Conservation (phyloP, 2,329 filamentous ascomycete genomes). For the Penicillium digitatum region DNA sequence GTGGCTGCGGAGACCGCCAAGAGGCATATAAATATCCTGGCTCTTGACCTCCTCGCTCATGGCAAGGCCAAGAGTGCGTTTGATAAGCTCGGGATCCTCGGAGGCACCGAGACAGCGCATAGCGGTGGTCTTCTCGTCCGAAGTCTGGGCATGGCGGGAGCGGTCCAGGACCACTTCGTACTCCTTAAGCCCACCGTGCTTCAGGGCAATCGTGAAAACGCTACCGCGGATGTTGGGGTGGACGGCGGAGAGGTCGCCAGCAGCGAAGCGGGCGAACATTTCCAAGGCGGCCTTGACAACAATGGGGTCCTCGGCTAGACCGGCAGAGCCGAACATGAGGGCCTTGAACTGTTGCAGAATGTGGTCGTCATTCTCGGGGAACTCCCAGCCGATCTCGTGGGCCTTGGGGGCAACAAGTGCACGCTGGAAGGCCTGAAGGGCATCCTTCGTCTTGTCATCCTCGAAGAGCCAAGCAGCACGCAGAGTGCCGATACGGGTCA, state of each 20-base stretch:
- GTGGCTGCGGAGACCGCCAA: slow-evolving; percentile 72
- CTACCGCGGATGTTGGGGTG: slow-evolving; percentile 87
- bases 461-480: slow-evolving; percentile 87
- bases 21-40: slow-evolving; percentile 89
- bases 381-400: slow-evolving; percentile 83
- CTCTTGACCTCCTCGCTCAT: slow-evolving; percentile 81
- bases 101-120: slow-evolving; percentile 78
- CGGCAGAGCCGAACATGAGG: slow-evolving; percentile 80
- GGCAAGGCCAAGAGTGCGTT: slow-evolving; percentile 72
- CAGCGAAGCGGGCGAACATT: slow-evolving; percentile 82
- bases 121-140: slow-evolving; percentile 87
- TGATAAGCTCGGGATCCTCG: slow-evolving; percentile 71
- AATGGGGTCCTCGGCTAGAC: slow-evolving; percentile 71
- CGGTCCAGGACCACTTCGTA: slow-evolving; percentile 74
- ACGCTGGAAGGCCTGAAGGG: slow-evolving; percentile 77
- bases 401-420: slow-evolving; percentile 73
- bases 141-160: slow-evolving; percentile 69
- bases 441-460: slow-evolving; percentile 64
- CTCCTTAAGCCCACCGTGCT: slow-evolving; percentile 80
- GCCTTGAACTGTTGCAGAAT: slow-evolving; percentile 93
- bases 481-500: slow-evolving; percentile 71
- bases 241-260: slow-evolving; percentile 73
- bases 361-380: slow-evolving; percentile 79
- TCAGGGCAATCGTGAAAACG: slow-evolving; percentile 79
- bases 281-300: slow-evolving; percentile 78